Percentiles rank a stretch among this genome's conserved stretches.
phyloP scores from a whole-genome alignment of 1,139 yeast genomes.

The Candida albicans region DNA sequence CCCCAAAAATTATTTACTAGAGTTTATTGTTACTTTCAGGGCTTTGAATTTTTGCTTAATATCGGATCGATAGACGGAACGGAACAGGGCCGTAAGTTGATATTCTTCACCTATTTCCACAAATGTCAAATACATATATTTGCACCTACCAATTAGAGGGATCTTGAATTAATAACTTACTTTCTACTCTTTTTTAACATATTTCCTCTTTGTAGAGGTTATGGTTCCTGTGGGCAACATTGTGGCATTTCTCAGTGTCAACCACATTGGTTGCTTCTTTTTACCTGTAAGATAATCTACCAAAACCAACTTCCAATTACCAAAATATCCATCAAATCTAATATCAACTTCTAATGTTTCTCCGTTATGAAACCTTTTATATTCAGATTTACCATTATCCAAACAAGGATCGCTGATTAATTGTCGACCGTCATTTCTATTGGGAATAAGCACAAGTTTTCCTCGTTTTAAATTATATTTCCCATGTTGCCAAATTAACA shows the following conservation, averaged over 20 bases:
- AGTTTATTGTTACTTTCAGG: too few relatives aligned
- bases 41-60: too few relatives aligned
- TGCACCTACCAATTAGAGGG: too few relatives aligned
- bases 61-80: too few relatives aligned
- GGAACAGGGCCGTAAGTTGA: too few relatives aligned
- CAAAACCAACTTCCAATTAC: conserved; percentile 24
- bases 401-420: conserved; percentile 32
- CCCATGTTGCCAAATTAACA: conserved; percentile 35
- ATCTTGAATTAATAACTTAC: background rate
- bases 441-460: conserved; percentile 22
- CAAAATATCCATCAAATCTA: conserved; percentile 23
- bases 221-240: conserved; percentile 25
- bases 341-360: conserved; percentile 21
- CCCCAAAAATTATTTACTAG: too few relatives aligned
- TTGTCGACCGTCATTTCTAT: conserved; percentile 31
- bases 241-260: conserved; percentile 28
- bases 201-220: conserved; percentile 6
- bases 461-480: conserved; percentile 19
- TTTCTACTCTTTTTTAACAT: conserved; percentile 2
- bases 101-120: too few relatives aligned
- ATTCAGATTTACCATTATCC: conserved; percentile 20
- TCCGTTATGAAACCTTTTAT: conserved; percentile 25
- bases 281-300: conserved; percentile 27
- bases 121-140: too few relatives aligned
- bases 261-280: conserved; percentile 32